Evolutionary conservation across 306 rosid genomes (phyloP).

Genomic region (Astragalus membranaceus): DNA sequence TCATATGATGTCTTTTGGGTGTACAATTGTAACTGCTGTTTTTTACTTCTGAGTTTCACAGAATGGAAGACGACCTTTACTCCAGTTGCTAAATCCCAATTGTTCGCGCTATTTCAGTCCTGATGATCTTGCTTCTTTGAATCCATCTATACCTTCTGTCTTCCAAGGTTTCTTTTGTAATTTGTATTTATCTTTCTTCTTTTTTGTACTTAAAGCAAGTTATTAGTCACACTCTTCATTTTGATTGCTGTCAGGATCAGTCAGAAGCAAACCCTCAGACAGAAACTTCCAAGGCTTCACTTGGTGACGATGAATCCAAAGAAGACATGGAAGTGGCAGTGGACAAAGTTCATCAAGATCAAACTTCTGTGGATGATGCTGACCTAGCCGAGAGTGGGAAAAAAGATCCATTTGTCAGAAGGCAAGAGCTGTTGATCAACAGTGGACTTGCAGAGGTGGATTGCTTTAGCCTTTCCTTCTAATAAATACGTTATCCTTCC

Average conservation of each 20-base stretch:
- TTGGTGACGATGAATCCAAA: slow-evolving; percentile 37
- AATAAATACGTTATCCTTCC: not conserved
- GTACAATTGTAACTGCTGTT: not conserved
- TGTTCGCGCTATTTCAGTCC: slow-evolving; percentile 81
- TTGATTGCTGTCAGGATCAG: slow-evolving; percentile 35
- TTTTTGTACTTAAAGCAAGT: not conserved
- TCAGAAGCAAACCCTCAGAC: slow-evolving; percentile 32
- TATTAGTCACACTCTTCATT: slow-evolving; percentile 9
- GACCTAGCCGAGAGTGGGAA: slow-evolving; percentile 69
- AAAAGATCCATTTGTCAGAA: slow-evolving; percentile 77
- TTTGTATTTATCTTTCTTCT: not conserved
- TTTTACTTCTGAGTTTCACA: slow-evolving; percentile 34
- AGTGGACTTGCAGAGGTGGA: slow-evolving; percentile 94
- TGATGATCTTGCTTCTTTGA: slow-evolving; percentile 64
- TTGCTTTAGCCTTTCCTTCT: slow-evolving; percentile 20
- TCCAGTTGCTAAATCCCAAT: slow-evolving; percentile 79
- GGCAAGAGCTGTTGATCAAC: slow-evolving; percentile 84
- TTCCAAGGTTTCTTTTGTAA: slow-evolving; percentile 50
- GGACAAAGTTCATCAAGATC: slow-evolving; percentile 32
- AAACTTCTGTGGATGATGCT: slow-evolving; percentile 32
- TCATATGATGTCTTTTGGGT: not conserved
- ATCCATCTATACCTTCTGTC: slow-evolving; percentile 64
- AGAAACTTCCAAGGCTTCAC: slow-evolving; percentile 33
- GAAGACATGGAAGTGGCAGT: slow-evolving; percentile 26
- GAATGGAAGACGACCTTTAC: slow-evolving; percentile 73